phyloP scores from a whole-genome alignment of 2,329 filamentous ascomycete genomes.

The Cytospora chrysosperma region DNA sequence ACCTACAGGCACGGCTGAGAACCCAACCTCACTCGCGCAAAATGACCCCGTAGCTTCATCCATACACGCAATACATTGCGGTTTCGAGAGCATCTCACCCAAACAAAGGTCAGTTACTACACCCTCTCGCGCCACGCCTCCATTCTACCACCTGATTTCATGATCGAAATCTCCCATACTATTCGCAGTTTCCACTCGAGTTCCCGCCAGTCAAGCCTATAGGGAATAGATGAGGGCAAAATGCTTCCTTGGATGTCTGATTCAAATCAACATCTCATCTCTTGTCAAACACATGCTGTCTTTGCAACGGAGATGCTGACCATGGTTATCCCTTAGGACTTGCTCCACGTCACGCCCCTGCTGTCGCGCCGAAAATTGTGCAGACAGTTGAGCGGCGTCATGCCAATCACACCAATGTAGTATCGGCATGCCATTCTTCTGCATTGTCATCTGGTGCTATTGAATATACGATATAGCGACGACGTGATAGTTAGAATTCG shows the following conservation, averaged over 20 bases:
- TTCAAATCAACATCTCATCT: conserved; percentile 29
- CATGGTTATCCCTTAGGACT: neutral
- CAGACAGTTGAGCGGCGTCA: neutral
- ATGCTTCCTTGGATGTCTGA: conserved; percentile 79
- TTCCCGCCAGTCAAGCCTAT: conserved; percentile 61
- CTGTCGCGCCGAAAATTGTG: neutral
- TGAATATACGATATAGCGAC: neutral
- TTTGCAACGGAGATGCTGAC: conserved; percentile 12
- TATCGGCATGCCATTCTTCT: neutral
- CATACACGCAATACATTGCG: too few species aligned
- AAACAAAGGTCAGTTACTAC: conserved; percentile 34
- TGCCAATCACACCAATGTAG: neutral
- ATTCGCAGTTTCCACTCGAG: conserved; percentile 92
- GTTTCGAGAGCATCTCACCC: too few species aligned
- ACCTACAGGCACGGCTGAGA: too few species aligned
- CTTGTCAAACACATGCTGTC: neutral
- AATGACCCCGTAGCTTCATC: too few species aligned
- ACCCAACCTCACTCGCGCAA: too few species aligned
- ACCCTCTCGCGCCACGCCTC: conserved; percentile 12
- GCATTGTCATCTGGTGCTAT: neutral
- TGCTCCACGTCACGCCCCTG: neutral
- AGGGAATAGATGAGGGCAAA: conserved; percentile 63
- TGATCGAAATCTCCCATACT: conserved; percentile 63
- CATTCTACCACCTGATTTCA: conserved; percentile 51
- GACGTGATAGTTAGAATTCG: neutral